Base-by-base conservation (phyloP, 2,329 filamentous ascomycete genomes). In the Eutypa lata region DNA sequence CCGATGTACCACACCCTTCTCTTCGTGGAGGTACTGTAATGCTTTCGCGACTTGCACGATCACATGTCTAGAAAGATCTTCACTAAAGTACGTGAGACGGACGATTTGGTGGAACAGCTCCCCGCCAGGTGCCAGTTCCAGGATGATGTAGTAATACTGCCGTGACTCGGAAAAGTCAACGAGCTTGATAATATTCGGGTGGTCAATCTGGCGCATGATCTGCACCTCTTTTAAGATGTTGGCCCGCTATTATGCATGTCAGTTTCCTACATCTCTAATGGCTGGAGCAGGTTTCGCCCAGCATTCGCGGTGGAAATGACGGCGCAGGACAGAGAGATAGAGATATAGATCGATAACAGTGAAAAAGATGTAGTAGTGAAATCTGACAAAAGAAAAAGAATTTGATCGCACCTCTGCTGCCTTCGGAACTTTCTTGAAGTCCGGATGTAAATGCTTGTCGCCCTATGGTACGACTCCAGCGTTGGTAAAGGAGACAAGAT, bases 71-170 rank as follows among this genome's bases (percentile, higher is more conserved):
- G 92, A 95, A 1, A 99, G 79, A 47, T 97, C 88, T 71, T 99
- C 94, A 75, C 93, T 97, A 69, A 99, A 99, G 71, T 97, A 99
- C 14, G 94, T 99, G 69, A 99, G 84, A 61, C 93, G 89, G 49
- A 99, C 94, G 63, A 99, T 97, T 70, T 97, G 93, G 71, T 99
- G 94, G 79, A 99, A 99, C 11, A 99, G 79, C 74, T 99, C 94
- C 67, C 94, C 94, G 54, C 94, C 94, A 0, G 92, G 91, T 53
- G 93, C 96, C 43, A 97, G 81, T 73, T 99, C 94, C 40, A 99
- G 84, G 43, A 99, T 86, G 62, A 99, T 97, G 75, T 95, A 99
- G 74, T 97, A 97, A 70, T 97, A 97, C 71, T 97, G 91, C 53
- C 83, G 82, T 1, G 92, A 95, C 72, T 99, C 94, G 58, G 89